Evolutionary conservation across 345 rosid species (phyloP).

Genomic region (Carallia brachiata): DNA sequence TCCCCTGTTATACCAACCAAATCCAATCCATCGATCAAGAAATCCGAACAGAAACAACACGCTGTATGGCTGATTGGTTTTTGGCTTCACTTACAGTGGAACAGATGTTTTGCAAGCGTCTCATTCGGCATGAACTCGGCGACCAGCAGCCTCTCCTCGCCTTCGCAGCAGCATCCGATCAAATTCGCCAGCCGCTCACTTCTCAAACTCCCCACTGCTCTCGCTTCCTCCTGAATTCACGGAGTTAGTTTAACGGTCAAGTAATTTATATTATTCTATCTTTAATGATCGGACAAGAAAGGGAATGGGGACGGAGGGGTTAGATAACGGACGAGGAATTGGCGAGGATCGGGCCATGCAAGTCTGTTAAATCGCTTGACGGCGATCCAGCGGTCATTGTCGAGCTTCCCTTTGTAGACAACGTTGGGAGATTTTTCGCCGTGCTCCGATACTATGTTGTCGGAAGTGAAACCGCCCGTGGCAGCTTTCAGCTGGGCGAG

Average conservation of each 20-base stretch:
- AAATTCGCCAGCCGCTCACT: constrained; percentile 66
- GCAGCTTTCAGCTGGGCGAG: constrained; percentile 78
- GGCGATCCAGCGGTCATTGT: constrained; percentile 69
- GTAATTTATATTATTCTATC: neutral
- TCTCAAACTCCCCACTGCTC: constrained; percentile 70
- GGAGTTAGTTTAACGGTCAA: neutral
- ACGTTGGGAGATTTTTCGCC: constrained; percentile 97
- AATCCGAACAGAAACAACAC: too few relatives aligned
- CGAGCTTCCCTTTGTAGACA: constrained; percentile 81
- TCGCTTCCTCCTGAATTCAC: constrained; percentile 70
- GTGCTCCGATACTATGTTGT: constrained; percentile 90
- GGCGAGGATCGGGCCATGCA: constrained; percentile 98
- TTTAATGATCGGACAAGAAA: neutral
- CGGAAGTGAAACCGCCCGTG: constrained; percentile 70
- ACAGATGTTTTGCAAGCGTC: constrained; percentile 85
- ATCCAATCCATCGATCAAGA: constrained; percentile 1
- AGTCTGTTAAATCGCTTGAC: constrained; percentile 83
- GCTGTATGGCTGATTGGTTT: too few relatives aligned
- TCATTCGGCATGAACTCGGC: constrained; percentile 88
- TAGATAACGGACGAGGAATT: constrained; percentile 54
- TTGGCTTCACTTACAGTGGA: constrained; percentile 55
- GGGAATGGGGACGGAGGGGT: too few relatives aligned
- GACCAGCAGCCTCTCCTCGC: constrained; percentile 74
- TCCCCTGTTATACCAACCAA: constrained; percentile 63
- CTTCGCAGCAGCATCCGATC: constrained; percentile 83